Evolutionary conservation across 331 rosid genomes (phyloP).

Genomic region (Malus hybrid): DNA sequence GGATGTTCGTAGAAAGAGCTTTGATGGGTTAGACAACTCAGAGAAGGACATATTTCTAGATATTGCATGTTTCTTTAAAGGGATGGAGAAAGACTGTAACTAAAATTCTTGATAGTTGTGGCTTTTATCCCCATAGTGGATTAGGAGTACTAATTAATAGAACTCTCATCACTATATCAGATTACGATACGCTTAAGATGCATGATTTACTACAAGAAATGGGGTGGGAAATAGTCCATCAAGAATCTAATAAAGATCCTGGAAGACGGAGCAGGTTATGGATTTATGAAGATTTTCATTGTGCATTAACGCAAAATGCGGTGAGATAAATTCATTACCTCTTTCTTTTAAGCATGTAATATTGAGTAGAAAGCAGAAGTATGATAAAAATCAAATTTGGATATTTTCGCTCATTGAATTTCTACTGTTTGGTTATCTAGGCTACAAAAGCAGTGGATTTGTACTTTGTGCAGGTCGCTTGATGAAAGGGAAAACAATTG

Average conservation of each 20-base stretch:
- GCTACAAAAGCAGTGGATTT: not conserved
- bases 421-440: not conserved
- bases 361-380: not conserved
- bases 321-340: not conserved
- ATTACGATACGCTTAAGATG: not conserved
- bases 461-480: no score
- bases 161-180: not conserved
- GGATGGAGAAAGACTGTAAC: no score
- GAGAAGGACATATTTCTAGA: no score
- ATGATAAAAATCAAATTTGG: not conserved
- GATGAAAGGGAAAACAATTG: no score
- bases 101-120: not conserved
- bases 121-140: not conserved
- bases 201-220: conserved; percentile 1
- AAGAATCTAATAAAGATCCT: not conserved
- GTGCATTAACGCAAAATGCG: not conserved
- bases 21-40: no score
- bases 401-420: not conserved
- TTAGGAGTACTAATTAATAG: not conserved
- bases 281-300: not conserved
- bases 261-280: not conserved
- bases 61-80: no score
- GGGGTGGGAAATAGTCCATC: not conserved
- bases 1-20: not conserved
- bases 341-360: not conserved